These are phyloP conservation scores for Botrytis medusae DNA, from an alignment of 2,329 filamentous ascomycete species.

Conservation along the genomic window DNA sequence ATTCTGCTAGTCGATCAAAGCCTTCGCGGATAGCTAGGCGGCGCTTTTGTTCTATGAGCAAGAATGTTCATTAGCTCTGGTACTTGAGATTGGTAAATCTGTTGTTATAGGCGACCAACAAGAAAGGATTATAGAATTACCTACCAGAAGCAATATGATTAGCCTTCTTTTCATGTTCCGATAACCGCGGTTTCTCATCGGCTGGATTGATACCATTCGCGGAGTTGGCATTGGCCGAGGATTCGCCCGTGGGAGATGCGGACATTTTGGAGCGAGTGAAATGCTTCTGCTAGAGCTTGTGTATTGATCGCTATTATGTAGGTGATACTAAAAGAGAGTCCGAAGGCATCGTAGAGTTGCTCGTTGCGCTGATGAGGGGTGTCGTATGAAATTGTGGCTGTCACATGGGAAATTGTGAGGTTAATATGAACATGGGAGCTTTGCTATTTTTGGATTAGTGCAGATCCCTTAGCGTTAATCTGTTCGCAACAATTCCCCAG, in stretches of 20 bases:
- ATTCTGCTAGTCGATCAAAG: conserved; percentile 65
- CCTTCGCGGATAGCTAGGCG: conserved; percentile 59
- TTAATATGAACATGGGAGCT: neutral
- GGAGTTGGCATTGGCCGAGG: conserved; percentile 34
- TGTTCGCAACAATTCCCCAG: neutral
- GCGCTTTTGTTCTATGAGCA: conserved; percentile 49
- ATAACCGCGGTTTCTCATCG: conserved; percentile 61
- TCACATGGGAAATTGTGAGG: conserved; percentile 16
- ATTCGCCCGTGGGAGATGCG: conserved; percentile 33
- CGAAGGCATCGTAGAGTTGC: conserved; percentile 11
- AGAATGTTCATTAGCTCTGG: neutral
- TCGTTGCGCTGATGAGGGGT: neutral
- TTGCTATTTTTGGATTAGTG: conserved; percentile 13
- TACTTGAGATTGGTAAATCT: neutral
- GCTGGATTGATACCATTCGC: conserved; percentile 30
- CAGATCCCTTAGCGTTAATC: neutral
- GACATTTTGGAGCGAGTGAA: conserved; percentile 27
- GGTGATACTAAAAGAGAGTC: conserved; percentile 10
- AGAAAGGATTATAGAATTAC: neutral
- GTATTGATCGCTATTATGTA: conserved; percentile 11
- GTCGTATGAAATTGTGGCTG: neutral
- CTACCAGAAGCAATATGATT: conserved; percentile 66
- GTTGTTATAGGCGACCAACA: too few species aligned
- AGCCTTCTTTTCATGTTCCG: conserved; percentile 69
- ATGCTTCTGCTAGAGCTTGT: conserved; percentile 18